These are phyloP conservation scores for Tricholoma flavovirens DNA, from an alignment of 768 basidiomycete species.

Conservation along the genomic window DNA sequence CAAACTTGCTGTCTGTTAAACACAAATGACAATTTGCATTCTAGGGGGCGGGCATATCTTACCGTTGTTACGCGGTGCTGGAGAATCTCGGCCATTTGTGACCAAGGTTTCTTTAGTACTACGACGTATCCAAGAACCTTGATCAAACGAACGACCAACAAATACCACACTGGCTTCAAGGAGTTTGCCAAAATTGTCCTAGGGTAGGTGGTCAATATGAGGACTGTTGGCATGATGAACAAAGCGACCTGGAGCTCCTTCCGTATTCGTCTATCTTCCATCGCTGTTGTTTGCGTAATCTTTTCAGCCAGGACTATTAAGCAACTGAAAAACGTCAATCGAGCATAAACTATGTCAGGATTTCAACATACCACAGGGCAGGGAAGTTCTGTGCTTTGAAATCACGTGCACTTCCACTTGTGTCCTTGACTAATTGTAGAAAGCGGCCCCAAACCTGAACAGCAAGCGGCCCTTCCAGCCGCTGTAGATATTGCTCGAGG, in stretches of 20 bases:
- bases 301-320: conserved; percentile 77
- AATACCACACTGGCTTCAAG: conserved; percentile 74
- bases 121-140: conserved; percentile 75
- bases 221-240: neutral
- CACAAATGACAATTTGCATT: neutral
- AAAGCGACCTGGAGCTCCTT: conserved; percentile 76
- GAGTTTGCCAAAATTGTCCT: conserved; percentile 84
- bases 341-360: neutral
- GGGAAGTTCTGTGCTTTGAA: conserved; percentile 70
- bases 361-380: conserved; percentile 53
- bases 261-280: conserved; percentile 83
- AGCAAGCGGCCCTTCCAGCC: conserved; percentile 86
- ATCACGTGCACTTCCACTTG: conserved; percentile 57
- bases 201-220: neutral
- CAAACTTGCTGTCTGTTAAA: conserved; percentile 37
- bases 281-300: conserved; percentile 80
- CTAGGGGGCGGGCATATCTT: conserved; percentile 10
- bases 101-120: conserved; percentile 53
- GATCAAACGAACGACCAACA: conserved; percentile 67
- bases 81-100: conserved; percentile 70
- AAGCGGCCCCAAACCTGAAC: conserved; percentile 88
- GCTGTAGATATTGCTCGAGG: conserved; percentile 77
- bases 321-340: conserved; percentile 41
- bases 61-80: conserved; percentile 49
- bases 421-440: conserved; percentile 72